Conservation (phyloP, 202 grass and related monocot genomes). For the Cymbopogon flexuosus region DNA sequence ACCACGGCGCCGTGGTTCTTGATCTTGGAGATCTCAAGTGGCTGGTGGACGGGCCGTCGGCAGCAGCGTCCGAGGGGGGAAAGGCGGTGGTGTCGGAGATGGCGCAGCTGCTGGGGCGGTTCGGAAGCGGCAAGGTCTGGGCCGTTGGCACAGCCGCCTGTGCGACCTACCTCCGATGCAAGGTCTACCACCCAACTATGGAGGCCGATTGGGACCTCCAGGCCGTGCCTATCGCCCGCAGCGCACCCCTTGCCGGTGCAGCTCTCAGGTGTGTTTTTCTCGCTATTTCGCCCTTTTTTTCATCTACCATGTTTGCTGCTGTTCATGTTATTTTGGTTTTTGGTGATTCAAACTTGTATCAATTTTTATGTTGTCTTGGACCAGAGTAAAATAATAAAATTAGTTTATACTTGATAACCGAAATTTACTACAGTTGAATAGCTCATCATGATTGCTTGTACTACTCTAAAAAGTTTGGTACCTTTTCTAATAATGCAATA, state of each 20-base stretch:
- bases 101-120: slow-evolving; percentile 47
- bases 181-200: slow-evolving; percentile 63
- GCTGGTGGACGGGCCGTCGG: slow-evolving; percentile 48
- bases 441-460: neutral
- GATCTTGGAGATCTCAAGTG: slow-evolving; percentile 85
- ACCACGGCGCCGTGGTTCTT: slow-evolving; percentile 47
- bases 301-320: neutral
- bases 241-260: slow-evolving; percentile 10
- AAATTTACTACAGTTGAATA: neutral
- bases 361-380: slow-evolving; percentile 4
- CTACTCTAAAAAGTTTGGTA: neutral
- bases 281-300: neutral
- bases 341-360: neutral
- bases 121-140: slow-evolving; percentile 48
- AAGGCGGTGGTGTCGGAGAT: slow-evolving; percentile 67
- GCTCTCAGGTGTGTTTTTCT: slow-evolving; percentile 45
- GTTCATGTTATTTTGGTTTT: neutral
- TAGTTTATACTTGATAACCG: neutral
- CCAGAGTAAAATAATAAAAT: neutral
- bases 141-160: slow-evolving; percentile 54
- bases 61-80: slow-evolving; percentile 37
- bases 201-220: slow-evolving; percentile 84
- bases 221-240: slow-evolving; percentile 52
- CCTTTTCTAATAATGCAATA: slow-evolving; percentile 4
- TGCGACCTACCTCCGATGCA: slow-evolving; percentile 70